Base-by-base conservation (phyloP, 371 early-diverging fungal genomes). In the Lichtheimia ramosa region DNA sequence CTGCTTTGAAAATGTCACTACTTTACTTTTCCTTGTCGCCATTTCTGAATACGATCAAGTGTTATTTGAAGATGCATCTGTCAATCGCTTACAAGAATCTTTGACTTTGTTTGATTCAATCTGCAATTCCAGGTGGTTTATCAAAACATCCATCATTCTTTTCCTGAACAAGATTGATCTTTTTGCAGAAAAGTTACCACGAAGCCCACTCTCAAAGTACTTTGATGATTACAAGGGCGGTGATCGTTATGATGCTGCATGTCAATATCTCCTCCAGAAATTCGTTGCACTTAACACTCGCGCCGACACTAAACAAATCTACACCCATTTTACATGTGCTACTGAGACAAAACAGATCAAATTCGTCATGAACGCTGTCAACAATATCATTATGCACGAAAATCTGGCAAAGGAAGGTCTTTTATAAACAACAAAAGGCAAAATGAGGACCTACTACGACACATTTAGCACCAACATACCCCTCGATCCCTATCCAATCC, bases 1-100 rank as follows among this genome's bases (percentile, higher is more conserved):
- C 53, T 96, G 95, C 58, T 91, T 96, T 70, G 96, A 96, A 65
- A 92, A 92, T 57, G 97, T 97, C 10, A 96, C 96, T 8, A 92
- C 96, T 0, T 87, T 97, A 42, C 75, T 97, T 10, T 97, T 96
- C 71, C 70, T 95, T 57, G 96, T 94, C 7, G 96, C 96, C n/a
- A 91, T 96, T 42, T 85, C 87, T 54, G 97, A 93, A 68, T 97
- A 96, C 70, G 96, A 97, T 65, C 97, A 97, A 72, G 89, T 90
- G 27, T 78, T 97, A 27, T 84, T 92, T 20, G 98, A 97, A 75
- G 98, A 97, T 71, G 90, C 90, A 64, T 87, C 88, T 34, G 88
- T 92, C 70, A 89, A 90, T 68, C 85, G 90, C 28, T 46, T 71
- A 24, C 74, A 69, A 43, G 92, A 89, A 62, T 79, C 87, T 2